phyloP scores from a whole-genome alignment of 1,284 basidiomycete genomes.

The Laetiporus sulphureus region DNA sequence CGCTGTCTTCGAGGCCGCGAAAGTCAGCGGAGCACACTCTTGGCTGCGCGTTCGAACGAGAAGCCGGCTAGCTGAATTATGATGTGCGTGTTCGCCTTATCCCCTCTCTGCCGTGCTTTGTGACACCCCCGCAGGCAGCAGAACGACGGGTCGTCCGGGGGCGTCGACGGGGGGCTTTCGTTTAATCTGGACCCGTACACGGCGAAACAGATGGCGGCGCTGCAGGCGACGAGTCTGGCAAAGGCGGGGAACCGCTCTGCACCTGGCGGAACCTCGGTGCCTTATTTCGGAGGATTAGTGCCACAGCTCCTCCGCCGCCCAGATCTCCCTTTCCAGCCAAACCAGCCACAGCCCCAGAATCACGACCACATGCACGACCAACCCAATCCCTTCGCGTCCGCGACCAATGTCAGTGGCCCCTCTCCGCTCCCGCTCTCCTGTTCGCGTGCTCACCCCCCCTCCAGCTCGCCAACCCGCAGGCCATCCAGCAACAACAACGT shows the following conservation, averaged over 20 bases:
- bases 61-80: conserved; percentile 1
- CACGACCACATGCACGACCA: conserved; percentile 19
- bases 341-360: conserved; percentile 21
- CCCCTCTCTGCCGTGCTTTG: too few relatives aligned
- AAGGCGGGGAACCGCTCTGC: conserved; percentile 53
- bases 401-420: conserved; percentile 18
- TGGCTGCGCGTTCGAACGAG: neutral
- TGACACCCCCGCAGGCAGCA: too few relatives aligned
- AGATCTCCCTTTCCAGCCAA: conserved; percentile 22
- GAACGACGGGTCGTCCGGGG: neutral
- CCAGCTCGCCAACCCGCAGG: conserved; percentile 15
- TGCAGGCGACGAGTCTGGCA: conserved; percentile 56
- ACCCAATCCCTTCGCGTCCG: conserved; percentile 14
- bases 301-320: conserved; percentile 30
- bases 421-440: conserved; percentile 8
- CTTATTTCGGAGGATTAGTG: conserved; percentile 58
- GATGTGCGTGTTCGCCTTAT: conserved; percentile 8
- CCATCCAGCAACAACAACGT: conserved; percentile 9
- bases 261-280: conserved; percentile 56
- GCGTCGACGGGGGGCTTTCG: conserved; percentile 11
- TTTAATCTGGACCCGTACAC: conserved; percentile 31
- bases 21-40: neutral
- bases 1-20: too few relatives aligned
- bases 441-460: conserved; percentile 10
- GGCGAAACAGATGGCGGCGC: conserved; percentile 72